Evolutionary conservation across 352 stramenopile species (phyloP), one percentile per base, ranked within the genome.

Genomic region (Globisporangium megalacanthum): DNA sequence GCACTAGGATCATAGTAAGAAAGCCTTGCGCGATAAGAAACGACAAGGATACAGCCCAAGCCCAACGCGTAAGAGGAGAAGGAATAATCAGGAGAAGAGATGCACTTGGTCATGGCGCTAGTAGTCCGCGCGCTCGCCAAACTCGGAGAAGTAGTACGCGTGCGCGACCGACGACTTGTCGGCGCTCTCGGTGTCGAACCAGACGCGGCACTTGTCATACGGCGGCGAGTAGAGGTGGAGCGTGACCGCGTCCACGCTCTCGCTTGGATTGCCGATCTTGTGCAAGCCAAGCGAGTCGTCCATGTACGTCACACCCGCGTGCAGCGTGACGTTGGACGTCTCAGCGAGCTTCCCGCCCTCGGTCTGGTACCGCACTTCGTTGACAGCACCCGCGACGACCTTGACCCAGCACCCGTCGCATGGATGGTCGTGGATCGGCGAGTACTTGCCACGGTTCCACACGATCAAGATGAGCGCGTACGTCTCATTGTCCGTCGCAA

Each of bases 391-490:
- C 54, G 89, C 47, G 29, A 89, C 73, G 9, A 92, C 77, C 17
- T 83, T 72, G 45, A 94, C 67, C 82, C 81, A 94, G 64, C 87
- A 96, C 29, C 85, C 87, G 58, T 95, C 85, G 58, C 83, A 89
- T 42, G 80, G 86, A 63, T 96, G 87, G 71, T 96, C 85, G 70
- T 96, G 87, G 68, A 96, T 92, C 17, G 82, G 85, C 31, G 76
- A 73, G 67, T 77, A 79, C 71, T 78, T 77, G 50, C 68, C 75
- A 19, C 82, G 73, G 72, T 94, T 97, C 92, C 92, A 98, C 68
- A 94, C 95, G 31, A 98, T 69, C 35, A 97, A 51, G 42, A 98
- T 82, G n/a, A 97, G 74, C n/a, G 90, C 92, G 70, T 94, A 98
- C 6, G 75, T 89, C 65, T 90, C 67, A 62, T 91, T 58, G 68